Evolutionary conservation across 2,329 filamentous ascomycete genomes (phyloP), one percentile per base, ranked within the genome.

Genomic region (Xylariomycetidae sp.): DNA sequence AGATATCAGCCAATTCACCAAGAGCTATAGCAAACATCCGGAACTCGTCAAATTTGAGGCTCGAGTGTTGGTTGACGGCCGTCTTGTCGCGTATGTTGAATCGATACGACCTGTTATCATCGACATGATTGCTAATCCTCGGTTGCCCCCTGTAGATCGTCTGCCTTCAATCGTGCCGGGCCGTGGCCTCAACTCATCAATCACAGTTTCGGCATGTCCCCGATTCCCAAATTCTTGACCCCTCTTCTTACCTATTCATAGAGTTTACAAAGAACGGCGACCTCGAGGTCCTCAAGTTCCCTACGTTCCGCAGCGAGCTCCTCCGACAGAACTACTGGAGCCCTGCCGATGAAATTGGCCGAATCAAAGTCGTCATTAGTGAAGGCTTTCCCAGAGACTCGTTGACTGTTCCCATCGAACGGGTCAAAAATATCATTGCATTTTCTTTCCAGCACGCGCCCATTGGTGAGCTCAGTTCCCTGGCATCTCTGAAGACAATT

Each of bases 401-500:
- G 3, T 36, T 62, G 1, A 61, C 64, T 3, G 59, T 64, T 26
- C 73, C 77, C 0, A 77, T 85, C 44, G 79, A 86, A 48, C 67
- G 78, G 25, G 65, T 85, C 41, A 84, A 82, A 51, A 86, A 89
- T 49, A 60, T 88, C 27, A 74, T 88, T 16, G 74, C 75, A 11
- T 92, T 94, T 58, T 82, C 87, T 1, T 94, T 94, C 49, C 85
- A 92, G 51, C 85, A 92, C 64, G 88, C 85, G 20, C 87, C 88
- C 1, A 62, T 85, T 34, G 72, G 87, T 90, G 64, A 45, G 69
- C 60, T 17, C 12, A 23, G 6, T 14, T 13, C 25, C 25, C 16
- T 32, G 6, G 23, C 40, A 13, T 31, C 27, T 20, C 3, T 4
- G 3, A 14, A 29, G 31, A 37, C 30, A 4, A 39, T 18, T 19